Evolutionary conservation across 768 basidiomycete genomes (phyloP), one percentile per base, ranked within the genome.

Genomic region (Boletales sp.): DNA sequence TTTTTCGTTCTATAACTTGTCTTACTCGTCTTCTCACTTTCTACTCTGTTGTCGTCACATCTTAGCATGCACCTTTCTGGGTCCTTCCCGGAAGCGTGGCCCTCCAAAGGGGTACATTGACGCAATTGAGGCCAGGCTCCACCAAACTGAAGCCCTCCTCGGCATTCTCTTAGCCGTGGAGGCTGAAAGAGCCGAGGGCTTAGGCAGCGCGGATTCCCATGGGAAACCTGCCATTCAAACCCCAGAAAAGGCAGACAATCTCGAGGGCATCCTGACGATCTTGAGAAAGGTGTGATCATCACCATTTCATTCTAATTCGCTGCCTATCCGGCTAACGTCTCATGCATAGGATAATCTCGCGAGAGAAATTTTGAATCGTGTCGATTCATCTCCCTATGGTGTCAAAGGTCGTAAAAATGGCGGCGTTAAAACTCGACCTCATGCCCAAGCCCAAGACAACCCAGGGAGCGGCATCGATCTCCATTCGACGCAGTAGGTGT

Each of bases 41-140:
- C 21, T 4, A 21, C 21, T 21, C 21, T 4, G 21, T 21, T 21
- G 21, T 21, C 21, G 21, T 31, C 49, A 42, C 54, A 17, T 32
- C 62, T 38, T 34, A 88, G 86, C 80, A 17, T 90, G 87, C 62
- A 88, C 88, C 0, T 89, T 87, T 68, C 74, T 89, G 36, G 86
- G 85, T 3, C 86, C 86, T 8, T 88, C 87, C 12, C 80, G 86
- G 57, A 87, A 87, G 64, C 85, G 91, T 56, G 91, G 91, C 2
- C 87, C 88, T 4, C 88, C 90, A n/a, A 91, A 90, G 63, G 92
- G 92, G 1, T 95, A 95, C 74, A 94, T 95, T 62, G 91, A 94
- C 61, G 91, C 91, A 28, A 92, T 95, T 58, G 92, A 95, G 69
- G 87, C 88, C 13, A 82, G 90, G 13, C 72, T 95, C 6, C 93